Percentiles rank a stretch among this genome's conserved stretches.
phyloP scores from a whole-genome alignment of 257 asterid species.

The Solanum ahanhuiri region DNA sequence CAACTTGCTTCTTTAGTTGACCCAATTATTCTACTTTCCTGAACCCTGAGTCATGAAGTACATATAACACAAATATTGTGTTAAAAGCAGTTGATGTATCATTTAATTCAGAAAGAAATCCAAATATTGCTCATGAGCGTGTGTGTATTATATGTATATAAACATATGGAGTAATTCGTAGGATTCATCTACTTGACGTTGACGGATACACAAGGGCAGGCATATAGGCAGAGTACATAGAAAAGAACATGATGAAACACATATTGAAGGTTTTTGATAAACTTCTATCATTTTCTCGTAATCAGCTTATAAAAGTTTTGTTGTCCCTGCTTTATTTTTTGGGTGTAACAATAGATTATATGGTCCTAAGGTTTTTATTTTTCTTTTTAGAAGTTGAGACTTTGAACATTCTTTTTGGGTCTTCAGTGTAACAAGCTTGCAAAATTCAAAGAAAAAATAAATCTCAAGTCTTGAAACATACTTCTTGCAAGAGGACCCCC shows the following conservation, averaged over 20 bases:
- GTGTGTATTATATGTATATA: neutral
- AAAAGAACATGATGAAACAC: neutral
- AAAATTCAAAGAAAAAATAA: neutral
- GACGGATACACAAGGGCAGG: neutral
- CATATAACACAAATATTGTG: neutral
- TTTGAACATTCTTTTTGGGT: neutral
- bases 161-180: neutral
- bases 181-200: neutral
- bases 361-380: neutral
- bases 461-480: neutral
- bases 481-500: neutral
- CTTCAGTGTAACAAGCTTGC: neutral
- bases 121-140: neutral
- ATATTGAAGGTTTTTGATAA: neutral
- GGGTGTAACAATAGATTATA: neutral
- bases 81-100: neutral
- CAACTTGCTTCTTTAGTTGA: neutral
- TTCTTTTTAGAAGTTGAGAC: neutral
- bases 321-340: neutral
- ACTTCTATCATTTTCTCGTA: neutral
- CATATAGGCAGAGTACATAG: neutral
- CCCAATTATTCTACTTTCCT: neutral
- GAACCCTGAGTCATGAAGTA: neutral
- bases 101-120: neutral
- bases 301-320: neutral